A percentile compares a stretch with the other conserved stretches of the same genome.
Evolutionary conservation across 345 rosid species (phyloP).

Genomic region (Heritiera littoralis): DNA sequence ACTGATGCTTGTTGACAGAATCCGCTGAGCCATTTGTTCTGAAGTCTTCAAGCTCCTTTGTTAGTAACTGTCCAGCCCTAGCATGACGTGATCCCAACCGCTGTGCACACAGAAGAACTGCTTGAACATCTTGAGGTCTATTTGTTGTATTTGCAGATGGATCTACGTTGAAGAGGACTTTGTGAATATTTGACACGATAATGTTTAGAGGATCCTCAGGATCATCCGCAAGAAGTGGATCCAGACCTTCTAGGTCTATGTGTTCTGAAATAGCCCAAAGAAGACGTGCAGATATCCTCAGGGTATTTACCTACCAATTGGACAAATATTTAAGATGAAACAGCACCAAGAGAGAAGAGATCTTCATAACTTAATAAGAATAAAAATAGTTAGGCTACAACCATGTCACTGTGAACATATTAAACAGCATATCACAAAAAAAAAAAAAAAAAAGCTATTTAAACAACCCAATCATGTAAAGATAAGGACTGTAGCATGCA

Average conservation of each 20-base stretch:
- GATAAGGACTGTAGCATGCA: neutral
- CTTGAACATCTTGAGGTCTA: conserved; percentile 94
- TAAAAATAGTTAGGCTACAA: neutral
- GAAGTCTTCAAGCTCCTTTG: conserved; percentile 94
- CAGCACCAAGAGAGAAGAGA: neutral
- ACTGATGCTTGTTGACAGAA: conserved; percentile 93
- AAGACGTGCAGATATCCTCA: conserved; percentile 74
- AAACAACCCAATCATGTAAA: neutral
- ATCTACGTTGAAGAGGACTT: conserved; percentile 83
- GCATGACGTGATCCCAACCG: conserved; percentile 83
- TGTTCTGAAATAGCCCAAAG: conserved; percentile 94
- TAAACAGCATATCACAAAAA: neutral
- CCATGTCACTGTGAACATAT: neutral
- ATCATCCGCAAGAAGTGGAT: conserved; percentile 98
- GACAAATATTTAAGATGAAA: neutral
- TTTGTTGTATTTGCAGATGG: conserved; percentile 75
- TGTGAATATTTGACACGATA: conserved; percentile 74
- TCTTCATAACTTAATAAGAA: neutral
- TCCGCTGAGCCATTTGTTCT: conserved; percentile 75
- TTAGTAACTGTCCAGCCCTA: conserved; percentile 79
- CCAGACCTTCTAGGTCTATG: conserved; percentile 91
- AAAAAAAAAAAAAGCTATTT: neutral
- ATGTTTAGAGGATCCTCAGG: conserved; percentile 93
- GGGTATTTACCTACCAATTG: conserved; percentile 68
- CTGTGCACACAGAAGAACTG: conserved; percentile 85